Base-by-base conservation (phyloP, 805 yeast species). In the Yamadazyma kitorensis region DNA sequence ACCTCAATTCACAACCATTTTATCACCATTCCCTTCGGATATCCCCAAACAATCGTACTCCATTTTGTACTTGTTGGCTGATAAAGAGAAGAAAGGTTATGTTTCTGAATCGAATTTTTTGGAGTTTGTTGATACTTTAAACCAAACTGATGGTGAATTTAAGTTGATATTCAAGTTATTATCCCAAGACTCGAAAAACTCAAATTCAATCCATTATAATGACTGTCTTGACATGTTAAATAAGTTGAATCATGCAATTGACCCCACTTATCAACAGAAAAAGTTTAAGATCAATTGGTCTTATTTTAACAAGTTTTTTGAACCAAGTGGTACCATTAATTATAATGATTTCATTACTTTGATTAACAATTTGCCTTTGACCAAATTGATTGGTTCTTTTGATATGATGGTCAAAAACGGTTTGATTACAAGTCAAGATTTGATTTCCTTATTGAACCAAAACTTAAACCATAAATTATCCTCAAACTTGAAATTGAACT, bases 51-150 rank as follows among this genome's bases (percentile, higher is more conserved):
- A 55, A 27, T 45, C 68, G 5, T 65, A 54, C 34, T 52, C 70
- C 5, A 70, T 89, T 40, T 77, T 91, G 31, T 91, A 84, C 54
- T 68, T 83, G 37, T 78, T 87, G 17, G 86, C 95, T 11, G 98
- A 91, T 61, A 76, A 76, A 39, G 68, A 72, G 24, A 67, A 71
- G 36, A 76, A 77, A 45, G 97, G 96, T 6, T 79, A 70, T 39
- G 68, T 86, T 31, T 70, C 76, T 17, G 65, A 79, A 31, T 56
- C 66, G 17, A 96, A 91, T 54, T 91, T 95, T 83, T 61, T 76
- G 32, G 71, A 72, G 27, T 85, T 91, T 54, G 79, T 84, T 48
- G 68, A 72, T 40, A 70, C 69, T 21, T 58, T 75, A 29, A 46
- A 50, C 23, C 45, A 54, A 6, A 43, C 39, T 13, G 61, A 57